Evolutionary conservation across 208 protist species (phyloP), one percentile per base, ranked within the genome.

Genomic region (Acanthamoeba lenticulata): DNA sequence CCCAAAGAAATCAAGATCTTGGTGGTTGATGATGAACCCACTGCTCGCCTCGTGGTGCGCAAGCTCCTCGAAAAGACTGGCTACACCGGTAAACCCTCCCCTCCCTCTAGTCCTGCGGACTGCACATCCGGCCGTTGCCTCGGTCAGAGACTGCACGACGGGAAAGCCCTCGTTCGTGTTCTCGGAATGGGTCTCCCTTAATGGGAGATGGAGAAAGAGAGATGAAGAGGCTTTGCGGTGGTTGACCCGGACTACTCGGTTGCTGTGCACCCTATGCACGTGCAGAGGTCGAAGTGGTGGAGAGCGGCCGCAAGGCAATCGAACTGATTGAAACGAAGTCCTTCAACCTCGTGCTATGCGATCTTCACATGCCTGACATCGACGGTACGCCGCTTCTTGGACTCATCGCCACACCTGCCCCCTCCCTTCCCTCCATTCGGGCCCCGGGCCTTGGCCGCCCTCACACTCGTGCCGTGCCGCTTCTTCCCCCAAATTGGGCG

Each of bases 261-360:
- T 83, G 34, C 6, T 83, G 72, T 83, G 13, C 17, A 9, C 19
- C 6, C 42, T 83, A 40, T 13, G n/a, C 72, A 83, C n/a, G n/a
- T n/a, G n/a, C n/a, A n/a, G 72, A 40, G 36, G 72, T 83, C 9
- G 42, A 40, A 27, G 72, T 83, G 72, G 72, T 83, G 5, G 72
- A 83, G 17, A 49, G 72, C 34, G 72, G 72, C 9, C 9, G 42
- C 21, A 40, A 83, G 42, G 72, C 72, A 9, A 40, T 83, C 13
- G 72, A 40, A 27, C 42, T 83, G 11, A 83, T 83, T 15, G 17
- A 83, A 6, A 47, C 34, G 9, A 40, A 83, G 72, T 13, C 34
- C 34, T 83, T 83, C n/a, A 38, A 83, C 27, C 72, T 83, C 24
- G 38, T 83, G n/a, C 72, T 83, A 13, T 83, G 72, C n/a, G 72